phyloP scores from a whole-genome alignment of 192 early-diverging fungal species.

The Entomortierella lignicola region DNA sequence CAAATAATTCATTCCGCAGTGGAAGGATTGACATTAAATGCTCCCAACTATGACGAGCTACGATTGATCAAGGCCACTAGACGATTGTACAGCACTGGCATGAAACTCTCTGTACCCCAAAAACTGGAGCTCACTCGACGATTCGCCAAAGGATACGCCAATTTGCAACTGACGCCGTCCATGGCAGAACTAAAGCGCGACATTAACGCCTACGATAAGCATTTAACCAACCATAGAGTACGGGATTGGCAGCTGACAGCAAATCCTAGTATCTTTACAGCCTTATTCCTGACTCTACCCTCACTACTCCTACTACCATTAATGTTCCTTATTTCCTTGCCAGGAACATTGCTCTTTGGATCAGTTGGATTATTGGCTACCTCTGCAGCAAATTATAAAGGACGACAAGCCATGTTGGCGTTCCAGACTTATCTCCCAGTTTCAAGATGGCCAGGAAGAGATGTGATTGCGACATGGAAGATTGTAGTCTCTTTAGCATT shows the following conservation, averaged over 20 bases:
- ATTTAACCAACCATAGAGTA: conserved; percentile 19
- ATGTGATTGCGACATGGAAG: conserved; percentile 62
- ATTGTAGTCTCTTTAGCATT: conserved; percentile 49
- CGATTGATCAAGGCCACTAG: conserved; percentile 54
- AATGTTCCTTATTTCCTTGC: conserved; percentile 40
- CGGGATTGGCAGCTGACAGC: conserved; percentile 46
- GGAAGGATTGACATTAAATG: conserved; percentile 53
- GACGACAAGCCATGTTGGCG: conserved; percentile 55
- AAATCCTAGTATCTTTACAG: conserved; percentile 31
- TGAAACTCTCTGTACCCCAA: conserved; percentile 41
- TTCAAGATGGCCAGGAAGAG: conserved; percentile 58
- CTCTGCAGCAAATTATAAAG: conserved; percentile 54
- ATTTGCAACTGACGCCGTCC: conserved; percentile 13
- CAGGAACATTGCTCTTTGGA: conserved; percentile 52
- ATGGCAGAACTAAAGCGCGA: conserved; percentile 48
- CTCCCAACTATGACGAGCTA: conserved; percentile 55
- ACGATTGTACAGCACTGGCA: conserved; percentile 43
- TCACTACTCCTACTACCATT: conserved; percentile 35
- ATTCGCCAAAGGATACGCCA: conserved; percentile 46
- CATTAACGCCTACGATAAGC: conserved; percentile 41
- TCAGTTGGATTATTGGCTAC: conserved; percentile 48
- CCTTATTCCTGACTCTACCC: conserved; percentile 30
- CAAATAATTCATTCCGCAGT: conserved; percentile 54
- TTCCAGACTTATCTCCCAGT: conserved; percentile 58
- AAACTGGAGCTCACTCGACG: conserved; percentile 52